Conservation (phyloP, 2,329 filamentous ascomycete genomes). For the Aureobasidium lini region DNA sequence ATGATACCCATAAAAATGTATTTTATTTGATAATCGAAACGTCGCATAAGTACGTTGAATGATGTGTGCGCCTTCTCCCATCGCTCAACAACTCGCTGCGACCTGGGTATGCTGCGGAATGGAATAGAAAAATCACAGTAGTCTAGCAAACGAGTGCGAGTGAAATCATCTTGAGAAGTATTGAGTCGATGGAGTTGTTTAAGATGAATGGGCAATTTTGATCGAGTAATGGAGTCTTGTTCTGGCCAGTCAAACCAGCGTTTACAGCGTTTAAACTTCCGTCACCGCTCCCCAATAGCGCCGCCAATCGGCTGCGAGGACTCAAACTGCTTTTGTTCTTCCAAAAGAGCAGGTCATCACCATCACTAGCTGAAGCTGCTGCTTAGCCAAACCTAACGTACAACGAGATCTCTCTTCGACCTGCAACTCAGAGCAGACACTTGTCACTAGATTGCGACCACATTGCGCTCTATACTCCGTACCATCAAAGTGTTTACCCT, state of each 20-base stretch:
- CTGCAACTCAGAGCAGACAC: background rate
- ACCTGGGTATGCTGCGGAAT: no score
- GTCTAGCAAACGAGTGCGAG: no score
- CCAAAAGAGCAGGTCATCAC: conserved; percentile 8
- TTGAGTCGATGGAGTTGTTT: background rate
- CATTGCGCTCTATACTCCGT: background rate
- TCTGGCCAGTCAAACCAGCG: conserved; percentile 8
- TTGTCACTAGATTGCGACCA: background rate
- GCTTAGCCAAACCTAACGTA: background rate
- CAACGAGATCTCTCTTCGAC: conserved; percentile 1
- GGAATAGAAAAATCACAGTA: no score
- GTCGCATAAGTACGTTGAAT: conserved; percentile 3
- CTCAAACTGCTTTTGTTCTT: conserved; percentile 10
- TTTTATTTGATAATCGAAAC: conserved; percentile 2
- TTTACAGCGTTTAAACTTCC: conserved; percentile 2
- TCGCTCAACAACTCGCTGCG: background rate
- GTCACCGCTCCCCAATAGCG: background rate
- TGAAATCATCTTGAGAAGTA: no score
- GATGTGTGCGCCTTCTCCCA: background rate
- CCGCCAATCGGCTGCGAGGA: conserved; percentile 9
- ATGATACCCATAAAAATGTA: conserved; percentile 8
- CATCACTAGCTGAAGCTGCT: background rate
- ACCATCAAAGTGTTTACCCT: background rate
- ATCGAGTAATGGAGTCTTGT: conserved; percentile 6
- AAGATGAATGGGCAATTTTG: background rate